Evolutionary conservation across 2,329 filamentous ascomycete species (phyloP).

Genomic region (Teratosphaeriaceae sp.): DNA sequence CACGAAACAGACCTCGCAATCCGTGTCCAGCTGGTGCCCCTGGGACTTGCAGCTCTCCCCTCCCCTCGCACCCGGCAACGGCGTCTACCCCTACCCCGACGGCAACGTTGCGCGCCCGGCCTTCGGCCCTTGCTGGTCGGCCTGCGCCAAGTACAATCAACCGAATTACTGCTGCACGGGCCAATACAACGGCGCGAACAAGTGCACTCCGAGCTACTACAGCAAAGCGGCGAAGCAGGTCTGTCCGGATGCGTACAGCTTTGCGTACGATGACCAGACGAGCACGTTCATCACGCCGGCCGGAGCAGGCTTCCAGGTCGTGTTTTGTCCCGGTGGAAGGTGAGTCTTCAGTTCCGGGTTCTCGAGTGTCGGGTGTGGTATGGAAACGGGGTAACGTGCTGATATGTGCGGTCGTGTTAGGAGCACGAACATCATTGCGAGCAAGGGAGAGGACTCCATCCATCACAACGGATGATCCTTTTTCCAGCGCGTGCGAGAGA

Average conservation of each 20-base stretch:
- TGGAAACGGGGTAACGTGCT: no score
- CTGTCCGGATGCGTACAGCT: slow-evolving; percentile 82
- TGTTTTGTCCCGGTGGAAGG: slow-evolving; percentile 65
- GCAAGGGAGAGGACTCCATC: slow-evolving; percentile 10
- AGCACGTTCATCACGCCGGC: slow-evolving; percentile 52
- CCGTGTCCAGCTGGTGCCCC: slow-evolving; percentile 67
- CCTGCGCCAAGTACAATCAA: slow-evolving; percentile 61
- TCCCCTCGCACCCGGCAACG: slow-evolving; percentile 64
- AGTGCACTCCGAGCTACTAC: slow-evolving; percentile 63
- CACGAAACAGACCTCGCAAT: slow-evolving; percentile 47
- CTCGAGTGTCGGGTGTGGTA: no score
- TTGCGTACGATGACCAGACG: slow-evolving; percentile 53
- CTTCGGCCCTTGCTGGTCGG: slow-evolving; percentile 73
- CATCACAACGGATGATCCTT: background rate
- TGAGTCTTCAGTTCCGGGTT: no score
- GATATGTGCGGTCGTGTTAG: no score
- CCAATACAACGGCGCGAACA: slow-evolving; percentile 54
- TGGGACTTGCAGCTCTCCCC: slow-evolving; percentile 67
- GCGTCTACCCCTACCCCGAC: slow-evolving; percentile 75
- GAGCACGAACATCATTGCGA: slow-evolving; percentile 42
- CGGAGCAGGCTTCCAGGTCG: slow-evolving; percentile 70
- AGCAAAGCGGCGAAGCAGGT: slow-evolving; percentile 63
- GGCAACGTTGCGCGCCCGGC: slow-evolving; percentile 61
- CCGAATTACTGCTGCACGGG: slow-evolving; percentile 68
- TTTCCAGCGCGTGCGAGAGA: background rate